phyloP scores from a whole-genome alignment of 2,329 filamentous ascomycete genomes.

The Botrytis tulipae region DNA sequence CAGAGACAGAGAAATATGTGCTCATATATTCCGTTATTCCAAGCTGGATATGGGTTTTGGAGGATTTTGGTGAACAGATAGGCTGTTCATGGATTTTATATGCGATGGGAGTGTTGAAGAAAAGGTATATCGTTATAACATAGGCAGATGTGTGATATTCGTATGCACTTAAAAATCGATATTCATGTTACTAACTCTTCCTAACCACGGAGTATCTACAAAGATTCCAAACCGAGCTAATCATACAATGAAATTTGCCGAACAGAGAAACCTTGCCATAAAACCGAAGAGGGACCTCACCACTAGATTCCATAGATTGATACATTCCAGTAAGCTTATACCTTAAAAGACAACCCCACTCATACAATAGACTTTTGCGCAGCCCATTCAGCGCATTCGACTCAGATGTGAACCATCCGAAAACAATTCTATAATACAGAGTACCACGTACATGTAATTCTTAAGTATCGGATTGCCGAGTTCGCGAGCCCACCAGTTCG shows the following conservation, averaged over 20 bases:
- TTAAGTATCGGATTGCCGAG: neutral
- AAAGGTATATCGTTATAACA: rapidly evolving
- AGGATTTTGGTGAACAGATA: neutral
- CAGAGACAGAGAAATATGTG: rapidly evolving
- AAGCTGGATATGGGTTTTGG: rapidly evolving
- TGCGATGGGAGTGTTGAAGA: rapidly evolving
- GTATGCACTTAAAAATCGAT: neutral
- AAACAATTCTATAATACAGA: neutral
- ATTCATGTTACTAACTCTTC: neutral
- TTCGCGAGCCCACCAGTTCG: too few relatives aligned
- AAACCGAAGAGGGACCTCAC: neutral
- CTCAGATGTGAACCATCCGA: neutral
- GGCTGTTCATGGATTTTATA: neutral
- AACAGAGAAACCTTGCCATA: neutral
- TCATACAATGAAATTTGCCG: neutral
- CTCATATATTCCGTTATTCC: rapidly evolving
- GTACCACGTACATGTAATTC: neutral
- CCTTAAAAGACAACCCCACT: neutral
- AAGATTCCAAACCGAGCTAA: neutral
- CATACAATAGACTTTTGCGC: neutral
- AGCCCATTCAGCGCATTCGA: neutral
- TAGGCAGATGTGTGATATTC: rapidly evolving
- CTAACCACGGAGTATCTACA: neutral
- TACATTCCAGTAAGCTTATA: neutral
- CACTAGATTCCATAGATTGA: neutral